Evolutionary conservation across 1,284 basidiomycete genomes (phyloP).

Genomic region (Phellopilus nigrolimitatus): DNA sequence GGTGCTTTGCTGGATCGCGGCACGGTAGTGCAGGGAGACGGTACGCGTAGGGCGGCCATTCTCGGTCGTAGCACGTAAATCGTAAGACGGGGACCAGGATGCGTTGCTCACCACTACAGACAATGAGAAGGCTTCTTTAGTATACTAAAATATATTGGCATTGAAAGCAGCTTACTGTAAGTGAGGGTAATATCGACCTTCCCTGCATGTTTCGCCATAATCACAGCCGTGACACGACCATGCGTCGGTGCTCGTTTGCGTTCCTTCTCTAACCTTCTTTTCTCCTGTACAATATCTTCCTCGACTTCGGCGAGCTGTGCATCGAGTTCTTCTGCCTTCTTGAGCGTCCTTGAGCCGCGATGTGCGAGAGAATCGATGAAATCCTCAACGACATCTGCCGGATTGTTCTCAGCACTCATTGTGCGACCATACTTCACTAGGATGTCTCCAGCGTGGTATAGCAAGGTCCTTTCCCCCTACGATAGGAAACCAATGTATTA

Average conservation of each 20-base stretch:
- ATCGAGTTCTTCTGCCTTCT: conserved; percentile 28
- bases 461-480: conserved; percentile 35
- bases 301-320: conserved; percentile 37
- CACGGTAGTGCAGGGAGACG: conserved; percentile 51
- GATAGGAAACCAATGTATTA: too few species aligned
- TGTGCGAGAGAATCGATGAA: conserved; percentile 42
- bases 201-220: conserved; percentile 33
- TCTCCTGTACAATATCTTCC: conserved; percentile 31
- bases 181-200: conserved; percentile 45
- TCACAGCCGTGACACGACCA: conserved; percentile 36
- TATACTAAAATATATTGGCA: too few species aligned
- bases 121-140: too few species aligned
- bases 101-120: conserved; percentile 45
- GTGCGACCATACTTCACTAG: conserved; percentile 41
- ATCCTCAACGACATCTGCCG: conserved; percentile 30
- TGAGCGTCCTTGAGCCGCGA: conserved; percentile 34
- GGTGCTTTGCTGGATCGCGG: conserved; percentile 47
- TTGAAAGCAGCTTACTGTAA: conserved; percentile 40
- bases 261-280: conserved; percentile 26
- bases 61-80: conserved; percentile 46
- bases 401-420: conserved; percentile 38
- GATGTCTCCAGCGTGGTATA: conserved; percentile 37
- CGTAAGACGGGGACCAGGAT: conserved; percentile 50
- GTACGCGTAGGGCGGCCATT: conserved; percentile 39
- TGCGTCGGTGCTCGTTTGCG: conserved; percentile 19